A percentile compares a stretch with the other conserved stretches of the same genome.
Conservation (phyloP, 2,329 filamentous ascomycete genomes). For the Arthroderma sp. region DNA sequence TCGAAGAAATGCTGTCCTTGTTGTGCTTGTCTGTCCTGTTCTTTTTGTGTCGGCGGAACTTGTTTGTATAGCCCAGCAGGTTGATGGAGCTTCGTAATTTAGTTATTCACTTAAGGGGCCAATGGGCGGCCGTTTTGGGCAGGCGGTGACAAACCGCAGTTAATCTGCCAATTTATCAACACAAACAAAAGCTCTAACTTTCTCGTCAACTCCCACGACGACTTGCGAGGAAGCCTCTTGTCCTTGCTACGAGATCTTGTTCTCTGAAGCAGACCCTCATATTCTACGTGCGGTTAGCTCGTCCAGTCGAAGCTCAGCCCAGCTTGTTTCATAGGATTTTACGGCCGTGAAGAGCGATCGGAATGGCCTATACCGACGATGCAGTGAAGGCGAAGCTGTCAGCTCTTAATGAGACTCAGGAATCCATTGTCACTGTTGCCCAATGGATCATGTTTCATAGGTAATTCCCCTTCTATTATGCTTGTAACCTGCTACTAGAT, state of each 20-base stretch:
- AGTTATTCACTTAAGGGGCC: neutral
- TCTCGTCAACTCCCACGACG: neutral
- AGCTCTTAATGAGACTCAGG: conserved; percentile 90
- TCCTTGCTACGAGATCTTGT: no score
- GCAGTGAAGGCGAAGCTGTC: conserved; percentile 89
- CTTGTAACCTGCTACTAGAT: neutral
- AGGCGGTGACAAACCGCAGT: neutral
- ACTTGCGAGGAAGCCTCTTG: neutral
- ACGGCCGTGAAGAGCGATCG: conserved; percentile 11
- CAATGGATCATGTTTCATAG: conserved; percentile 99
- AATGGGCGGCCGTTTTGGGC: neutral
- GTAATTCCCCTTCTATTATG: conserved; percentile 35
- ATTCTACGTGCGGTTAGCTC: neutral
- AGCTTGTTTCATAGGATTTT: neutral
- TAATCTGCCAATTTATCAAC: neutral
- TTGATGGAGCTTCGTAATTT: neutral
- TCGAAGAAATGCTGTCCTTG: neutral
- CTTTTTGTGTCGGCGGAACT: neutral
- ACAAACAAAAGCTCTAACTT: neutral
- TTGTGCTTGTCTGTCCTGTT: neutral
- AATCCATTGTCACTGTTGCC: conserved; percentile 88
- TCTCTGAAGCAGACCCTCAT: neutral
- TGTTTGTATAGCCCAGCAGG: neutral
- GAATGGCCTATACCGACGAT: conserved; percentile 92
- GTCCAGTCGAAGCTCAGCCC: neutral